Base-by-base conservation (phyloP, 805 yeast genomes). In the Metschnikowia gelsemii region DNA sequence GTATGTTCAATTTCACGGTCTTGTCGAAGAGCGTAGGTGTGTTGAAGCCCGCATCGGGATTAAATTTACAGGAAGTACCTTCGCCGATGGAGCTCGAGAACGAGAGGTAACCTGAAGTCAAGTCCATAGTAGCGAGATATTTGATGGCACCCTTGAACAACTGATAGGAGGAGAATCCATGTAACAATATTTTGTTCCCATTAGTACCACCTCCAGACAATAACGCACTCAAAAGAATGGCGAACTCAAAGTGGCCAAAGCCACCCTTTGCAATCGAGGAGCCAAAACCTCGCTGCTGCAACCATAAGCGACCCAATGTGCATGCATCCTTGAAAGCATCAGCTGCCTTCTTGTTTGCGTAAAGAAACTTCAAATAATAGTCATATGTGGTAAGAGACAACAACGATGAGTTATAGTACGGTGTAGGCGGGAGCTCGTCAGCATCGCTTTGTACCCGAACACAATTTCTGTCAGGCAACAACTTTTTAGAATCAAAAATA, bases 151-250 rank as follows among this genome's bases (percentile, higher is more conserved):
- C 96, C 59, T 87, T 90, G 71, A 93, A 93, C 38, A 93, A 68
- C 66, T 93, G 99, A 59, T 89, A 93, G 17, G 95, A 84, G 3
- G 96, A 88, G 61, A 85, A 91, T 0, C 98, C 99, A 52, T 82
- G 84, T 27, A 89, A 62, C 41, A 93, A 70, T 18, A 88, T 82
- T 55, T 81, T 84, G 54, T 82, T 84, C 11, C 95, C 93, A 50
- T 72, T 73, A 5, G 68, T 62, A 45, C 91, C 90, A 52, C 95
- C 95, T 53, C 96, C 96, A 47, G 82, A 80, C 31, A 93, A 68
- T 40, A 93, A 66, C 1, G 89, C 84, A 30, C 95, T 82, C 81
- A 88, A 79, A 37, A 91, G 62, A 27, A 84, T 66, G 22, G 89
- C 82, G 61, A 89, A 89, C 65, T 93, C 98, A 60, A 88, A 88